Evolutionary conservation across 306 rosid species (phyloP), one percentile per base, ranked within the genome.

Genomic region (Erythrophleum fordii): DNA sequence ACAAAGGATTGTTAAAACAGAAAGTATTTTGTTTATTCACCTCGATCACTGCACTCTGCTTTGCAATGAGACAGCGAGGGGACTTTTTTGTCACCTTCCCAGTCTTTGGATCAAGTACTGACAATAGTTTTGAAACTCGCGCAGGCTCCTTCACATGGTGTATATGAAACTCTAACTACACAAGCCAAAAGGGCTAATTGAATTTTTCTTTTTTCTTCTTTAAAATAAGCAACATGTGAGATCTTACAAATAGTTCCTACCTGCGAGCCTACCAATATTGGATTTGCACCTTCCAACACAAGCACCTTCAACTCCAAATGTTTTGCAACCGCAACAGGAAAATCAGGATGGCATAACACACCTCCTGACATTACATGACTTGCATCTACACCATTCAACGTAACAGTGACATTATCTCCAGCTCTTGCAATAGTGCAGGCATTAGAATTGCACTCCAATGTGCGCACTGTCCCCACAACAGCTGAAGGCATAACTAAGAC

Each of bases 401-500:
- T 83, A 76, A 95, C 94, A 55, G 93, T 85, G 23, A 95, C 92
- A 70, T 86, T 95, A 83, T 95, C 99, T 42, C 99, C 99, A 60
- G 99, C 94, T 87, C 99, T 90, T 37, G 97, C 99, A 69, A 88
- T 75, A 10, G 89, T 20, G 80, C 99, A 93, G 28, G 86, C 82
- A 73, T 82, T 90, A 72, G 98, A 91, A 82, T 93, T 92, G 11
- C 99, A 90, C 82, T 93, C 97, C 81, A 95, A 80, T 35, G 89
- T 69, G 14, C 96, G 99, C 35, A 93, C 92, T 5, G 94, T 92
- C 69, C 97, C 98, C 59, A 87, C 68, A 31, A 80, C 89, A 75
- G 95, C 94, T n/a, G 92, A 88, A 76, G 99, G 99, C 98, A 93
- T 88, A 77, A 95, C 90, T 69, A 95, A 83, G 80, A 93, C 97